Conservation (phyloP, 768 basidiomycete genomes). For the Tylopilus sp. region DNA sequence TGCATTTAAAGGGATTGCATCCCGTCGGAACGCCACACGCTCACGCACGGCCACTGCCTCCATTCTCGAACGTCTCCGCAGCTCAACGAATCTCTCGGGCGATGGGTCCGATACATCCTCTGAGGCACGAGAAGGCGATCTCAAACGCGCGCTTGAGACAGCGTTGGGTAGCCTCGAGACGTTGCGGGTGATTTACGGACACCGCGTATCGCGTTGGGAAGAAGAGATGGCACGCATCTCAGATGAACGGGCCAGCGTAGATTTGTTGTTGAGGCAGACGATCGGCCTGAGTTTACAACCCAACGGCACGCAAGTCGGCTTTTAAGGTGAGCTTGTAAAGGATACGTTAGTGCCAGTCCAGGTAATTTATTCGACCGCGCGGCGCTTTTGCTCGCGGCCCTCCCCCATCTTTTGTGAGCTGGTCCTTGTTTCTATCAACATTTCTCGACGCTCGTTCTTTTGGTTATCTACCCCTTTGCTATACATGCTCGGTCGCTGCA, state of each 20-base stretch:
- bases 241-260: conserved; percentile 66
- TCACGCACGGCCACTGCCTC: conserved; percentile 45
- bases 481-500: neutral
- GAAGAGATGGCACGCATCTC: conserved; percentile 65
- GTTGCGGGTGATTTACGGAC: conserved; percentile 62
- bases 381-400: neutral
- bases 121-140: conserved; percentile 56
- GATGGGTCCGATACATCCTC: conserved; percentile 54
- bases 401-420: neutral
- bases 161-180: conserved; percentile 64
- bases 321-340: neutral
- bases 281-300: conserved; percentile 40
- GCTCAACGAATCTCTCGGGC: conserved; percentile 38
- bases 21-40: conserved; percentile 47
- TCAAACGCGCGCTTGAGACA: conserved; percentile 64
- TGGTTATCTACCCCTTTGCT: neutral
- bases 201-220: conserved; percentile 64
- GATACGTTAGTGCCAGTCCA: neutral
- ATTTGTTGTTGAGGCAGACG: conserved; percentile 62
- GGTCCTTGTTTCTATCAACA: neutral
- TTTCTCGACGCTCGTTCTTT: neutral
- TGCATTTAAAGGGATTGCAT: conserved; percentile 57
- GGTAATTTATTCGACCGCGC: neutral
- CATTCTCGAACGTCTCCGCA: conserved; percentile 42
- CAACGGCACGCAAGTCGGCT: conserved; percentile 12